Conservation (phyloP, 225 moss, liverwort and hornwort species). For the Straminergon stramineum region DNA sequence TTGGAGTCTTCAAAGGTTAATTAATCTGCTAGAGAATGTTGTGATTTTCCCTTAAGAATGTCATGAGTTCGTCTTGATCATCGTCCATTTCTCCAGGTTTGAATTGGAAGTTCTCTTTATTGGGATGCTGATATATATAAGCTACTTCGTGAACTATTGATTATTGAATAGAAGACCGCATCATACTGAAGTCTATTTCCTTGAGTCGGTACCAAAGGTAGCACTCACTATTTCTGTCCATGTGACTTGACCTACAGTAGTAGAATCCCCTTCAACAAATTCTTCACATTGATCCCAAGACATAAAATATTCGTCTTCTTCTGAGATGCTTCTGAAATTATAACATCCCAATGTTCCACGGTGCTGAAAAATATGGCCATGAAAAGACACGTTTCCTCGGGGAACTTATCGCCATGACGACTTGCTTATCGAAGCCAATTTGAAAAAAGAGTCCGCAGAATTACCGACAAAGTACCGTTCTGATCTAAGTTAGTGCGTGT, state of each 20-base stretch:
- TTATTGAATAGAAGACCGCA: not conserved
- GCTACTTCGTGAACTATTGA: not conserved
- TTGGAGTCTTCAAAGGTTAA: not conserved
- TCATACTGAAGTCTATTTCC: too few species aligned
- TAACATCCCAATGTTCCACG: not conserved
- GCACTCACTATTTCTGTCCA: not conserved
- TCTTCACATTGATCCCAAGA: not conserved
- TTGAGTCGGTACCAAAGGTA: not conserved
- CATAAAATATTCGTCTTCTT: not conserved
- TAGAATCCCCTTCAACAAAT: not conserved
- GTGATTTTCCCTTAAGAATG: not conserved
- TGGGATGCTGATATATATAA: not conserved
- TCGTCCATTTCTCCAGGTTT: not conserved
- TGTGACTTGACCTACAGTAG: not conserved
- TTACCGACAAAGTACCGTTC: not conserved
- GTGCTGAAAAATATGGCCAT: not conserved
- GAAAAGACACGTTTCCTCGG: not conserved
- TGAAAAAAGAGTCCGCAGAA: not conserved
- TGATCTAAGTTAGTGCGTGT: not conserved
- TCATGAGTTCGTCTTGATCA: not conserved
- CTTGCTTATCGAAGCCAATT: not conserved
- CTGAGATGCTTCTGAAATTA: not conserved
- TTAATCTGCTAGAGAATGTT: not conserved
- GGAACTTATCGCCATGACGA: not conserved
- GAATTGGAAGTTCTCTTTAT: not conserved